phyloP scores from a whole-genome alignment of 306 rosid species.

The Ochetophila trinervis region DNA sequence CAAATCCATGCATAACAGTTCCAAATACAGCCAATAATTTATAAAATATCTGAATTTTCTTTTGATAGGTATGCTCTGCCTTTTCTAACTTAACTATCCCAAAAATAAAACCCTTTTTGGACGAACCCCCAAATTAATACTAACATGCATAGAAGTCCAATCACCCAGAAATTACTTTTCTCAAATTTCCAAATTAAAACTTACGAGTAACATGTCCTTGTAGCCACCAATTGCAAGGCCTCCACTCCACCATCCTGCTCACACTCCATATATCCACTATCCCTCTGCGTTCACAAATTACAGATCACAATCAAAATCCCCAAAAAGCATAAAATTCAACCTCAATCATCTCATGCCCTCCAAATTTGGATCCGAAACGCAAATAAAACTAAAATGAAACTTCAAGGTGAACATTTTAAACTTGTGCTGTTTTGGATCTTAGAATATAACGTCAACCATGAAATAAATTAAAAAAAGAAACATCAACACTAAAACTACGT shows the following conservation, averaged over 20 bases:
- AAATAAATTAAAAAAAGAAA: neutral
- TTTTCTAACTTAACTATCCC: too few species aligned
- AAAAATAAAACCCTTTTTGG: too few species aligned
- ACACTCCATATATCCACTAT: conserved; percentile 72
- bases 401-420: too few species aligned
- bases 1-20: conserved; percentile 7
- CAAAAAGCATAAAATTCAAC: too few species aligned
- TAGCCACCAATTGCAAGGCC: conserved; percentile 93
- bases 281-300: conserved; percentile 42
- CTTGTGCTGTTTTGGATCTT: too few species aligned
- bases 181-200: neutral
- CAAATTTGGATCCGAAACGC: too few species aligned
- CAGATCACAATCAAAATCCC: neutral
- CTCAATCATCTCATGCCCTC: neutral
- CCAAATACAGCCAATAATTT: neutral
- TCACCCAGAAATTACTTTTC: too few species aligned
- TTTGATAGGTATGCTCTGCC: too few species aligned
- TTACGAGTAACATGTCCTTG: conserved; percentile 59
- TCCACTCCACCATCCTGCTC: conserved; percentile 71
- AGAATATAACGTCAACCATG: too few species aligned
- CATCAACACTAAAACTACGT: neutral
- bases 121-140: neutral
- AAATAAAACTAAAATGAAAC: too few species aligned
- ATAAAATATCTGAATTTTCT: too few species aligned
- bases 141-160: neutral